A percentile compares a stretch with the other conserved stretches of the same genome.
Evolutionary conservation across 176 grass and related monocot species (phyloP).

Genomic region (Alopecurus myosuroides): DNA sequence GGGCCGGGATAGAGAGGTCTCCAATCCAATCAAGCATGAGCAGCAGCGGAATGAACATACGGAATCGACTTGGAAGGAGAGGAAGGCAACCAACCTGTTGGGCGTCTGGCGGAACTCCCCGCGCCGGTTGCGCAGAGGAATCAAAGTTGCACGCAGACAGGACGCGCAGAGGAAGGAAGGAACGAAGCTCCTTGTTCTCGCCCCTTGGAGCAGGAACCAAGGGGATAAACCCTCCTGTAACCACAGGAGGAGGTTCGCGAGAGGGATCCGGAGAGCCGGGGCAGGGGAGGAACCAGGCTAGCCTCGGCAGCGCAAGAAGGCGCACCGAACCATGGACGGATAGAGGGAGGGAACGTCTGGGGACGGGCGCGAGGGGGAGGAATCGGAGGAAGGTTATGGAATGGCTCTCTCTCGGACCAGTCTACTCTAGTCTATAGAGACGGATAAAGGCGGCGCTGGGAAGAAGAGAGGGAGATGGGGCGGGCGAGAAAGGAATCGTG

Average conservation of each 20-base stretch:
- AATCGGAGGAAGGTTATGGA: background rate
- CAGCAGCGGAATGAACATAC: background rate
- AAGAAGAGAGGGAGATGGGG: background rate
- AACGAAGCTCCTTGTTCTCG: background rate
- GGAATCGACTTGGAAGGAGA: background rate
- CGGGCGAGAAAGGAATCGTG: background rate
- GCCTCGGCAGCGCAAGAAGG: conserved; percentile 1
- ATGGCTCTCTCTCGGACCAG: background rate
- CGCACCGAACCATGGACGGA: conserved; percentile 20
- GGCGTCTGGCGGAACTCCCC: background rate
- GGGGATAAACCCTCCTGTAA: background rate
- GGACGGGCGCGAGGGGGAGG: background rate
- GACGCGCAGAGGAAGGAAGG: background rate
- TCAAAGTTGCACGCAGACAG: background rate
- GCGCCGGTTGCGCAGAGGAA: background rate
- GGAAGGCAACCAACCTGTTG: background rate
- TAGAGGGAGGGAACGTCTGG: background rate
- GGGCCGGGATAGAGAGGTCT: background rate
- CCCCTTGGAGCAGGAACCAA: background rate
- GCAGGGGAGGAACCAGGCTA: background rate
- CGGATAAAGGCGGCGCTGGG: conserved; percentile 34
- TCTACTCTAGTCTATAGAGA: background rate
- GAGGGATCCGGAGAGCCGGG: background rate
- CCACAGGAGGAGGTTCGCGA: no score
- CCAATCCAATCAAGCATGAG: background rate